Conservation (phyloP, 176 grass and related monocot genomes). For the Bromus sterilis region DNA sequence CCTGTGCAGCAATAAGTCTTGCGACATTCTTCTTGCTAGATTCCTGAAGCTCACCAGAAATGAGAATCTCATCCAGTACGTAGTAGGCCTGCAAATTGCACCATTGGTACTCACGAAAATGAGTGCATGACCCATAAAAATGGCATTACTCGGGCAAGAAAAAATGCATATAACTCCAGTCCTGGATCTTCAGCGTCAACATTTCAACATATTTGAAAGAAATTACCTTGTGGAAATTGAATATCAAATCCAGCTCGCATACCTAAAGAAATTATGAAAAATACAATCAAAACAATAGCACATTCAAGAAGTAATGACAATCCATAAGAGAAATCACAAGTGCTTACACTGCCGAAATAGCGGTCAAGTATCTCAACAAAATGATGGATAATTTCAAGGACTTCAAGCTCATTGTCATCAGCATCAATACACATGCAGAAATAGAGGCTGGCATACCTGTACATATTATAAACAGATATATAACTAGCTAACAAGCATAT, state of each 20-base stretch:
- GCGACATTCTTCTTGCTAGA: conserved; percentile 98
- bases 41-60: conserved; percentile 95
- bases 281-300: not conserved
- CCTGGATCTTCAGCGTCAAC: not conserved
- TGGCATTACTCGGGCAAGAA: not conserved
- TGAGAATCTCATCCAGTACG: conserved; percentile 94
- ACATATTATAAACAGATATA: conserved; percentile 13
- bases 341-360: conserved; percentile 95
- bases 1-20: conserved; percentile 89
- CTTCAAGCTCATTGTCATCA: conserved; percentile 91
- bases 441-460: conserved; percentile 96
- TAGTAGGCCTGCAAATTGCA: conserved; percentile 78
- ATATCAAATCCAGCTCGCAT: conserved; percentile 98
- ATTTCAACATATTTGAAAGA: not conserved
- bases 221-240: conserved; percentile 98
- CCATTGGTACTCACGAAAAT: conserved; percentile 7
- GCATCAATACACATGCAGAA: conserved; percentile 99
- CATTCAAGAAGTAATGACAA: conserved; percentile 4
- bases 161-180: not conserved
- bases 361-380: conserved; percentile 96
- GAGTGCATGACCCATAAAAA: not conserved
- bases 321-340: not conserved
- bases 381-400: conserved; percentile 97
- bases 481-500: not conserved
- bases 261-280: conserved; percentile 46